Evolutionary conservation across 371 early-diverging fungal genomes (phyloP), one percentile per base, ranked within the genome.

Genomic region (Mucor indicus): DNA sequence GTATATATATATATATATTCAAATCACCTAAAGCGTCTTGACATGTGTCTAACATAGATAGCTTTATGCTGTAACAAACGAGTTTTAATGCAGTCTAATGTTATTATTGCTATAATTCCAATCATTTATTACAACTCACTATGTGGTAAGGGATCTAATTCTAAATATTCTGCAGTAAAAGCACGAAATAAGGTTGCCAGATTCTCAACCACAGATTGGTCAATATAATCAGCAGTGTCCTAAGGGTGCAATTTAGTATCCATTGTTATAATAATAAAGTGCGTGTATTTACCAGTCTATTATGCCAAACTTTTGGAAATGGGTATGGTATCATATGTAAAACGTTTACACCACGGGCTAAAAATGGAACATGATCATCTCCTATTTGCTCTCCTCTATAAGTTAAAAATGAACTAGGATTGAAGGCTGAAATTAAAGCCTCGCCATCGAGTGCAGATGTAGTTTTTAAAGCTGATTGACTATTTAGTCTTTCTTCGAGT

Each of bases 291-390:
- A 83, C 84, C n/a, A 35, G 36, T 12, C 73, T 42, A 4, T 55
- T 89, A 61, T 98, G 98, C 98, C 98, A 98, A 8, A 86, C 94
- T 8, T 31, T 29, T 4, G 98, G 98, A 65, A 98, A 98, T 13
- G 90, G 90, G n/a, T 60, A 52, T 1, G 97, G 86, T 44, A 98
- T 97, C 23, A 92, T 52, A 66, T 97, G 98, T 20, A 95, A 69
- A 31, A 96, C 77, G 4, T 90, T 87, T 0, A 95, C 92, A 16
- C 90, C 89, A 27, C 81, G 76, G 13, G 72, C 38, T 33, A 87
- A 23, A 64, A 98, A 98, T 3, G 98, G 98, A 11, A 82, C 50
- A 69, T 98, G 98, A 64, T 98, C 98, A 61, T 98, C 98, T 42
- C 86, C 86, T 32, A 96, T 73, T 5, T 62, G 47, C 21, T 64